Evolutionary conservation across 2,329 filamentous ascomycete species (phyloP).

Genomic region (Ophiostoma ips): DNA sequence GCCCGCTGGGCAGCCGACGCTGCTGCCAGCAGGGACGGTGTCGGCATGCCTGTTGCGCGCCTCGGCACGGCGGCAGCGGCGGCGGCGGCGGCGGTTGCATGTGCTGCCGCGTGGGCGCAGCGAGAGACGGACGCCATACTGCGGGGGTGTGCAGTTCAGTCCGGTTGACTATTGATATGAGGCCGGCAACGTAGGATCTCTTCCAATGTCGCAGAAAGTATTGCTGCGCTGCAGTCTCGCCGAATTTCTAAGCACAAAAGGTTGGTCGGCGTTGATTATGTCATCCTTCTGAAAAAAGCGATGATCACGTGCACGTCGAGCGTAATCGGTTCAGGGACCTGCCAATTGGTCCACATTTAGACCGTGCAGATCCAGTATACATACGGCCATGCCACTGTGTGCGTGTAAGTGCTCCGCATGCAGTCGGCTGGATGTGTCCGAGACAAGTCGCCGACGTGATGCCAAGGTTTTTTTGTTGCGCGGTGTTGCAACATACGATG

Average conservation of each 20-base stretch:
- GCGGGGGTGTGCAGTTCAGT: neutral
- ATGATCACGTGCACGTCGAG: neutral
- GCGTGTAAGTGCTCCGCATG: too few relatives aligned
- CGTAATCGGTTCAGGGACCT: neutral
- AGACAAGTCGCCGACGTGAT: too few relatives aligned
- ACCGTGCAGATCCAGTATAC: too few relatives aligned
- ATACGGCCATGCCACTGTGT: too few relatives aligned
- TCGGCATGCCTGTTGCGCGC: too few relatives aligned
- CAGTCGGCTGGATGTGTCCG: too few relatives aligned
- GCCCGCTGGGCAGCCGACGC: constrained; percentile 10
- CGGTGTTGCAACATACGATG: too few relatives aligned
- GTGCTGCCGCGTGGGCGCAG: neutral
- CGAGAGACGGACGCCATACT: neutral
- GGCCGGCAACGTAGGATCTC: too few relatives aligned
- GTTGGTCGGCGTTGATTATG: neutral
- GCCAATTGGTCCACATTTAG: neutral
- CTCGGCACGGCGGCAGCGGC: neutral
- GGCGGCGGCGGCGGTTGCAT: neutral
- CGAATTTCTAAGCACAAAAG: neutral
- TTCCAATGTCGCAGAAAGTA: too few relatives aligned
- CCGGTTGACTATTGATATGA: neutral
- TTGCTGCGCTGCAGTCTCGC: neutral
- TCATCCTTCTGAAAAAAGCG: neutral
- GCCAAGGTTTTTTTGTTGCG: too few relatives aligned
- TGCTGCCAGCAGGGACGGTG: neutral